Percentiles rank a stretch among this genome's conserved stretches.
Conservation (phyloP, 2,329 filamentous ascomycete species). For the Alternaria incomplexa region DNA sequence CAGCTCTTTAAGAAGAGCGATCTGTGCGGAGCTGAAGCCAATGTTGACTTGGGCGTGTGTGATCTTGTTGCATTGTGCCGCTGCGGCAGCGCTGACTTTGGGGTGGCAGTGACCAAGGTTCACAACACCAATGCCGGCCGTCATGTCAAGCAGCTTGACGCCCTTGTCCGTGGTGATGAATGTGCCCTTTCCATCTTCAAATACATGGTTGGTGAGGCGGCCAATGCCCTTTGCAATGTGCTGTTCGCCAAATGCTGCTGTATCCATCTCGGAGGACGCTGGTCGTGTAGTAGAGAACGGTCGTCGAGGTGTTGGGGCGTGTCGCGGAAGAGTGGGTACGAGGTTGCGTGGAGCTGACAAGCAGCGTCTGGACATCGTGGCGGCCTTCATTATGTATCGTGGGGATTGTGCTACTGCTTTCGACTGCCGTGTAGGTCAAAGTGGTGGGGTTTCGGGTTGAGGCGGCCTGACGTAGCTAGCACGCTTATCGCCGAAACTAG, state of each 20-base stretch:
- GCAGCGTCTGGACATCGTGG: conserved; percentile 17
- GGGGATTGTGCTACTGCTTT: neutral
- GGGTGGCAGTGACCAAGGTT: conserved; percentile 41
- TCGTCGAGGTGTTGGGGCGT: conserved; percentile 11
- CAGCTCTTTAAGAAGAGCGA: conserved; percentile 34
- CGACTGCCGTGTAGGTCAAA: neutral
- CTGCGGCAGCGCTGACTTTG: conserved; percentile 38
- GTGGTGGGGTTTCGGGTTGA: neutral
- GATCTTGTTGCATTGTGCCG: conserved; percentile 38
- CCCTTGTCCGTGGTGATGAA: conserved; percentile 40
- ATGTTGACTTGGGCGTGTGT: conserved; percentile 41
- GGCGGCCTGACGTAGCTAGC: conserved; percentile 12
- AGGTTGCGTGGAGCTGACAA: conserved; percentile 19
- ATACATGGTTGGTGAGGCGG: conserved; percentile 39
- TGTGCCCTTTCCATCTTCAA: conserved; percentile 38
- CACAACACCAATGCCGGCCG: conserved; percentile 37
- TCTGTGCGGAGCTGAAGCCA: conserved; percentile 38
- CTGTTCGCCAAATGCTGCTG: conserved; percentile 34
- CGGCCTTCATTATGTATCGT: conserved; percentile 4
- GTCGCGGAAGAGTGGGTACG: conserved; percentile 14
- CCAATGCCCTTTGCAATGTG: conserved; percentile 42
- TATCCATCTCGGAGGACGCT: conserved; percentile 21
- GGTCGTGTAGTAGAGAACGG: conserved; percentile 26
- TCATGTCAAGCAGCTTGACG: conserved; percentile 39
- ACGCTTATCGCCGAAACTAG: conserved; percentile 9